Evolutionary conservation across 1,284 basidiomycete species (phyloP).

Genomic region (Fomes fomentarius): DNA sequence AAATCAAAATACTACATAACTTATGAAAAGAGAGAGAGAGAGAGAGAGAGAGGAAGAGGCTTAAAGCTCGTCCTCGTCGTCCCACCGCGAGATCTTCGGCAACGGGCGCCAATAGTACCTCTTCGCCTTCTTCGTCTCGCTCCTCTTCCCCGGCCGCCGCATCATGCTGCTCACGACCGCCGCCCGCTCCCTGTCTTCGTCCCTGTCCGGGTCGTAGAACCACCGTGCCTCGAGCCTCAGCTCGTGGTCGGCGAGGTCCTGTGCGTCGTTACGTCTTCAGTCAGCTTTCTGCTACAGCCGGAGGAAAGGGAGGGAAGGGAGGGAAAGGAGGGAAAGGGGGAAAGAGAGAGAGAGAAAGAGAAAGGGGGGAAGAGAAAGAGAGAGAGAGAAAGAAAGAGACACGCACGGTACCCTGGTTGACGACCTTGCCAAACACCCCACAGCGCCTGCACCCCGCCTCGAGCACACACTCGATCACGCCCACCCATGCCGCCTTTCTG

Average conservation of each 20-base stretch:
- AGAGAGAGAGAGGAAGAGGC: background rate
- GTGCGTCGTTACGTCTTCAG: background rate
- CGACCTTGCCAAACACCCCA: constrained; percentile 73
- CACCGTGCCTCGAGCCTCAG: constrained; percentile 66
- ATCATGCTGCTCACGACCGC: constrained; percentile 67
- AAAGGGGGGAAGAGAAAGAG: background rate
- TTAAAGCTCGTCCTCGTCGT: constrained; percentile 36
- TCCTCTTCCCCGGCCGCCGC: constrained; percentile 72
- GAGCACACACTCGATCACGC: constrained; percentile 52
- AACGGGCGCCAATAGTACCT: constrained; percentile 77
- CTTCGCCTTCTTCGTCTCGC: constrained; percentile 78
- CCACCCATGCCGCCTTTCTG: constrained; percentile 45
- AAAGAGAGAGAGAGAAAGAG: background rate
- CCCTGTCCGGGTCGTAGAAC: constrained; percentile 76
- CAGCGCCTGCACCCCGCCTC: constrained; percentile 49
- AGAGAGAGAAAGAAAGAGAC: background rate
- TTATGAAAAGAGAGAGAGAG: background rate
- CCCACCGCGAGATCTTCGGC: constrained; percentile 38
- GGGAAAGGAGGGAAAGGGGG: background rate
- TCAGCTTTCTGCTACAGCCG: background rate
- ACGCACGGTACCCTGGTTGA: constrained; percentile 60
- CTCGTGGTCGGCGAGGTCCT: constrained; percentile 53
- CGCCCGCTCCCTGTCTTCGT: constrained; percentile 71
- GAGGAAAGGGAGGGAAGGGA: background rate
- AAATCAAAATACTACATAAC: constrained; percentile 2